phyloP scores from a whole-genome alignment of 805 yeast genomes.

The Saccharomyces eubayanus region DNA sequence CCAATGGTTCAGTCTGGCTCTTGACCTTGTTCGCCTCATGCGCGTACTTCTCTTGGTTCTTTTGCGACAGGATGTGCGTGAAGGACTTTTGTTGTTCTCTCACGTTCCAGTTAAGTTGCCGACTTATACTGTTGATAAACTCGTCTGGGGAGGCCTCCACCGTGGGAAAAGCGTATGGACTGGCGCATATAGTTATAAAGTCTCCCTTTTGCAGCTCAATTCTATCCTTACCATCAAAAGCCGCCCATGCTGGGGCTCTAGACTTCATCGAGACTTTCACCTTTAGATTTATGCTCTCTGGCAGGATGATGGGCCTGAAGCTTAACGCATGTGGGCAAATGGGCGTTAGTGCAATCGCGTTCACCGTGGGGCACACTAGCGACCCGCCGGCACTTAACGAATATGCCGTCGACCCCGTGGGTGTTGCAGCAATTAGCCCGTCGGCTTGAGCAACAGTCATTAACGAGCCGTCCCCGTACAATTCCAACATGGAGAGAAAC shows the following conservation, averaged over 20 bases:
- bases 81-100: slow-evolving; percentile 84
- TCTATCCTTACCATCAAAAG: slow-evolving; percentile 88
- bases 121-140: slow-evolving; percentile 73
- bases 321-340: slow-evolving; percentile 94
- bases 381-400: slow-evolving; percentile 94
- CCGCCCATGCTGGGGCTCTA: slow-evolving; percentile 91
- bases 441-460: slow-evolving; percentile 91
- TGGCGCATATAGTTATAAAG: slow-evolving; percentile 75
- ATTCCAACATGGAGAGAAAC: slow-evolving; percentile 78
- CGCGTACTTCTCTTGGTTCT: slow-evolving; percentile 42
- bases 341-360: slow-evolving; percentile 88
- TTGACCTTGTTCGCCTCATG: slow-evolving; percentile 8
- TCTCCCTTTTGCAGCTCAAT: slow-evolving; percentile 78
- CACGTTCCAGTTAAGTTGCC: slow-evolving; percentile 89
- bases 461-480: slow-evolving; percentile 79
- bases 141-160: slow-evolving; percentile 67
- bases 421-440: slow-evolving; percentile 86
- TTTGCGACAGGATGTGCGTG: slow-evolving; percentile 48
- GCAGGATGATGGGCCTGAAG: slow-evolving; percentile 83
- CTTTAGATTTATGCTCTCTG: slow-evolving; percentile 82
- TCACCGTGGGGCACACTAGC: slow-evolving; percentile 86
- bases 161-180: slow-evolving; percentile 91
- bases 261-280: slow-evolving; percentile 77
- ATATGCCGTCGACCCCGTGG: slow-evolving; percentile 95
- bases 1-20: background rate